A percentile compares a stretch with the other conserved stretches of the same genome.
Conservation (phyloP, 140 eudicot genomes). For the Oenanthe javanica region DNA sequence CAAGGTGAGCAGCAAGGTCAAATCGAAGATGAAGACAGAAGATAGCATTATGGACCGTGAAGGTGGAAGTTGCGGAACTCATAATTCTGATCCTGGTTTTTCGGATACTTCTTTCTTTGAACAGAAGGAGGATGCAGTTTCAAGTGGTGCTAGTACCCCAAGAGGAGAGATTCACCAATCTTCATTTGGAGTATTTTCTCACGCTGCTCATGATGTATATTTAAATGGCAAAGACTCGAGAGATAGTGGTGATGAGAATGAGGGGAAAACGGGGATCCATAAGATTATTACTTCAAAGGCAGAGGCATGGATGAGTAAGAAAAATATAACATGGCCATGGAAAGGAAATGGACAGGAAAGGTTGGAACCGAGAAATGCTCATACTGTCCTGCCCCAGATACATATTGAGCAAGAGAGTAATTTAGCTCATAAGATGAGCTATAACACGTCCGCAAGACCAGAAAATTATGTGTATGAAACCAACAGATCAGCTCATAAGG, state of each 20-base stretch:
- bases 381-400: conserved; percentile 57
- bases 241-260: conserved; percentile 66
- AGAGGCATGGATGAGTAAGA: conserved; percentile 89
- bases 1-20: conserved; percentile 58
- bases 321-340: conserved; percentile 86
- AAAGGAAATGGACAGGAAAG: conserved; percentile 70
- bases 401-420: conserved; percentile 66
- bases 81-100: conserved; percentile 47
- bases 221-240: conserved; percentile 27
- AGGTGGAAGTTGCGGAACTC: conserved; percentile 63
- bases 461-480: conserved; percentile 43
- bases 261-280: conserved; percentile 64
- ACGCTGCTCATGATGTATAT: conserved; percentile 23
- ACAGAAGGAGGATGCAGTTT: conserved; percentile 69
- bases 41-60: conserved; percentile 39
- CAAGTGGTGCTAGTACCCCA: conserved; percentile 92
- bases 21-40: conserved; percentile 48
- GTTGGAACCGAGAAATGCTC: conserved; percentile 40
- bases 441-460: conserved; percentile 21
- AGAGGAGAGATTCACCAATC: conserved; percentile 54
- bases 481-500: conserved; percentile 36
- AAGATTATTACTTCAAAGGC: conserved; percentile 69
- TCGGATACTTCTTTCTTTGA: conserved; percentile 32
- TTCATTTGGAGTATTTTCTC: conserved; percentile 39
- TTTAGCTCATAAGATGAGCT: conserved; percentile 18